A percentile compares a stretch with the other conserved stretches of the same genome.
These are phyloP conservation scores for Ilyonectria mors-panacis DNA, from an alignment of 2,329 filamentous ascomycete species.

Conservation along the genomic window DNA sequence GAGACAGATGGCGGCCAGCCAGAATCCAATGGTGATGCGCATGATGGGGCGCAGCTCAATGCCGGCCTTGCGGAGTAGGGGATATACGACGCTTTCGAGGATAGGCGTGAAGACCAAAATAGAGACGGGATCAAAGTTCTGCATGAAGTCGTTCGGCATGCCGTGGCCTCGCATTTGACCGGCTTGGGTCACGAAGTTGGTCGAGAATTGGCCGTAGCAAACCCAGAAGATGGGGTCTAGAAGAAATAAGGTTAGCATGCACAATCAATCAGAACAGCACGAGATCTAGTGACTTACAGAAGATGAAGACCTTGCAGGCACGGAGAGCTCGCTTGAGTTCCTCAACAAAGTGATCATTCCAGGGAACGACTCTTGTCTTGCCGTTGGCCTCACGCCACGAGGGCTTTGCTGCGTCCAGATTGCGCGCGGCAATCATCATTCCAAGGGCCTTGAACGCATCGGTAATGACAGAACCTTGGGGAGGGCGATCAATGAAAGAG, in stretches of 20 bases:
- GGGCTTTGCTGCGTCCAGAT: conserved; percentile 75
- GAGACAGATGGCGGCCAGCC: conserved; percentile 67
- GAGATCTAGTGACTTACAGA: conserved; percentile 55
- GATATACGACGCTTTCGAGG: conserved; percentile 74
- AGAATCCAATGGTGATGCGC: conserved; percentile 76
- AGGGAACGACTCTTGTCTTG: conserved; percentile 61
- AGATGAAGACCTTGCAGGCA: conserved; percentile 80
- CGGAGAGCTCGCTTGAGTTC: conserved; percentile 76
- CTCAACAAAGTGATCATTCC: conserved; percentile 80
- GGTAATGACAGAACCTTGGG: conserved; percentile 75
- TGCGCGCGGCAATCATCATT: conserved; percentile 59
- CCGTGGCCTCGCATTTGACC: conserved; percentile 72
- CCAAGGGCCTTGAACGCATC: conserved; percentile 70
- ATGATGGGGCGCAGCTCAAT: conserved; percentile 76
- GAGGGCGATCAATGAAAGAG: conserved; percentile 66
- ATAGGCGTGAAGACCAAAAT: conserved; percentile 78
- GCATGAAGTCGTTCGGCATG: conserved; percentile 79
- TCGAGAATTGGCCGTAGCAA: conserved; percentile 77
- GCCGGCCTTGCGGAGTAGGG: conserved; percentile 68
- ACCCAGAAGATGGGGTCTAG: conserved; percentile 75
- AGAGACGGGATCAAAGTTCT: conserved; percentile 77
- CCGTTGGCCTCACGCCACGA: conserved; percentile 71
- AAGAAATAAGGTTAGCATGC: conserved; percentile 20
- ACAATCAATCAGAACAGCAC: not conserved
- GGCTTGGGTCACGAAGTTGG: conserved; percentile 76